Percentiles rank a stretch among this genome's conserved stretches.
Evolutionary conservation across 257 asterid species (phyloP).

Genomic region (Solanum paucissectum): DNA sequence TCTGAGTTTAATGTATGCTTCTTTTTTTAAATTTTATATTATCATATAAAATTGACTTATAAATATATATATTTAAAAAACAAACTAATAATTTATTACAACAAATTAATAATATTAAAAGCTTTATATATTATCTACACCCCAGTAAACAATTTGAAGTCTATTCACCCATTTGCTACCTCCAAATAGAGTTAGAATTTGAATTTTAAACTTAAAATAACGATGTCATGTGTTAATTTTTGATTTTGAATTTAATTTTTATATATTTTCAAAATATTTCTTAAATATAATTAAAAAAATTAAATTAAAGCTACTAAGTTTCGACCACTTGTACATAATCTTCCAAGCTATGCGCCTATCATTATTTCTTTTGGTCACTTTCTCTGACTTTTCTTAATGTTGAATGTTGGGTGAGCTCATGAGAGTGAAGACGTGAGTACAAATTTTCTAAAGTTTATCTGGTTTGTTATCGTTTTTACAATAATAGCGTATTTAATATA

Average conservation of each 20-base stretch:
- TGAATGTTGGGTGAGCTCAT: neutral
- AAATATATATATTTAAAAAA: too few species aligned
- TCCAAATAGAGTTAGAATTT: neutral
- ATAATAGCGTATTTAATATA: neutral
- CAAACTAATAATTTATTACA: too few species aligned
- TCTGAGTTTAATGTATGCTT: neutral
- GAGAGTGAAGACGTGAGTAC: neutral
- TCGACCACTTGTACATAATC: neutral
- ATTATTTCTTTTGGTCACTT: neutral
- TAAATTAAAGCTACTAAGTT: neutral
- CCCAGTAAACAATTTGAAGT: neutral
- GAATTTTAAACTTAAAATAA: neutral
- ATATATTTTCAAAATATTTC: too few species aligned
- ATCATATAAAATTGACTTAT: neutral
- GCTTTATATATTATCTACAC: neutral
- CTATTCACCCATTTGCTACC: neutral
- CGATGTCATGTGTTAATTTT: too few species aligned
- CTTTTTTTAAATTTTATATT: neutral
- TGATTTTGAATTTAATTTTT: neutral
- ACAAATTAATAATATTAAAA: too few species aligned
- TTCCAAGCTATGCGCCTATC: neutral
- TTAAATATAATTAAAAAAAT: neutral
- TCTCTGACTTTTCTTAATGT: neutral
- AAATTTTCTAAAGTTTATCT: neutral
- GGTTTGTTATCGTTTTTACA: neutral